Evolutionary conservation across 352 stramenopile genomes (phyloP).

Genomic region (Phytophthora pisi): DNA sequence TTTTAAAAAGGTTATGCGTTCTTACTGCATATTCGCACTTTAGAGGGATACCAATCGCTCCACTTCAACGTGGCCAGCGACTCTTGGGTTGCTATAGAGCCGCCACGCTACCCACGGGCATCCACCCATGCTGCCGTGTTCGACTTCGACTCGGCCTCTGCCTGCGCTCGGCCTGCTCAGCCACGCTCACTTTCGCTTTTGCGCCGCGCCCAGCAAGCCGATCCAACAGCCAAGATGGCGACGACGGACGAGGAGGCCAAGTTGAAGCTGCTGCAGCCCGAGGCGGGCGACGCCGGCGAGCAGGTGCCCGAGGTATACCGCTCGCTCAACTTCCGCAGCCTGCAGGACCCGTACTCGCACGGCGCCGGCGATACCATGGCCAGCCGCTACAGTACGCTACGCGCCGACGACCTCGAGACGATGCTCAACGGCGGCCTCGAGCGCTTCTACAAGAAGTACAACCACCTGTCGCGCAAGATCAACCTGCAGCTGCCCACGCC

Average conservation of each 20-base stretch:
- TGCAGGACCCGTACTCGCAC: constrained; percentile 56
- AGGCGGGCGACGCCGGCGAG: constrained; percentile 14
- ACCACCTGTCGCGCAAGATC: constrained; percentile 60
- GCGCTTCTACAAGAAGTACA: constrained; percentile 79
- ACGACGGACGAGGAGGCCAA: constrained; percentile 1
- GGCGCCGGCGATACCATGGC: constrained; percentile 38
- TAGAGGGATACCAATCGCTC: not conserved
- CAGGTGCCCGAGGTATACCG: constrained; percentile 35
- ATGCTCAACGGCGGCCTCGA: constrained; percentile 70
- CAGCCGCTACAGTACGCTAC: constrained; percentile 59
- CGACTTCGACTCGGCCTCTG: not conserved
- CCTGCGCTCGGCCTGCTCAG: not conserved
- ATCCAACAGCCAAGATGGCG: not conserved
- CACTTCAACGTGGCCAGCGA: not conserved
- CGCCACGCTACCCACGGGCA: not conserved
- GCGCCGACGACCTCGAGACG: constrained; percentile 54
- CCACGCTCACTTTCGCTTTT: not conserved
- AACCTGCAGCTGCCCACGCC: constrained; percentile 61
- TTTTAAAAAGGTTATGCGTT: too few species aligned
- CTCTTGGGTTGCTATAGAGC: constrained; percentile 1
- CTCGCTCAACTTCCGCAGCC: constrained; percentile 66
- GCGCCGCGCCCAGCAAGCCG: not conserved
- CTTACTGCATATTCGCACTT: not conserved
- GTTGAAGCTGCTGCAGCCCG: constrained; percentile 12
- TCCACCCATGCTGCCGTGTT: too few species aligned